Evolutionary conservation across 1,284 basidiomycete species (phyloP).

Genomic region (Phylloboletellus chloephorus): DNA sequence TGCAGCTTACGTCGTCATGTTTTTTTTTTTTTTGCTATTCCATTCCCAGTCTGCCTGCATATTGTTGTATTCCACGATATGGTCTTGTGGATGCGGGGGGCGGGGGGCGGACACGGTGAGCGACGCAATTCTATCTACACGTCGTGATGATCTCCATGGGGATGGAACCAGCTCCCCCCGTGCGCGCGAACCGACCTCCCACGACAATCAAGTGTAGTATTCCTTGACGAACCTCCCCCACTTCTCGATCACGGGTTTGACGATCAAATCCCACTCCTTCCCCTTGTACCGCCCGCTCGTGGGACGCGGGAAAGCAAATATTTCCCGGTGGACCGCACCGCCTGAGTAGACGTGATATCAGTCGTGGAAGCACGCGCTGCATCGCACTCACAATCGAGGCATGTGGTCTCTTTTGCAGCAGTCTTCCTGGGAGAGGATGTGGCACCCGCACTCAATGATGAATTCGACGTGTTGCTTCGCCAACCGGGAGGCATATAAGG

Average conservation of each 20-base stretch:
- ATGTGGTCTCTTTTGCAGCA: constrained; percentile 17
- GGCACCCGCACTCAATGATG: neutral
- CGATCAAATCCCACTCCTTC: constrained; percentile 67
- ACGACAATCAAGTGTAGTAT: constrained; percentile 22
- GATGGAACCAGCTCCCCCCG: neutral
- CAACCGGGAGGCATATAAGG: constrained; percentile 54
- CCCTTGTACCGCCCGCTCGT: constrained; percentile 47
- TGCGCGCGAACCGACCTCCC: neutral
- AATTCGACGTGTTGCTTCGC: constrained; percentile 24
- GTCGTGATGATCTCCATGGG: too few relatives aligned
- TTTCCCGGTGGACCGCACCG: constrained; percentile 61
- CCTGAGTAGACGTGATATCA: constrained; percentile 35
- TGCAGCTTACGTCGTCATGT: neutral
- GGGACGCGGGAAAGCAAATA: constrained; percentile 62
- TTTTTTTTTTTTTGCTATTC: neutral
- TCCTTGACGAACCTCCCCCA: constrained; percentile 58
- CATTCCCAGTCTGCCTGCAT: neutral
- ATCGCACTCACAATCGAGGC: constrained; percentile 33
- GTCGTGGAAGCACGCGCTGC: neutral
- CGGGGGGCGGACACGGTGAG: too few relatives aligned
- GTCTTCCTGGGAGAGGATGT: constrained; percentile 11
- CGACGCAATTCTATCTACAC: too few relatives aligned
- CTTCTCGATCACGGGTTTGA: constrained; percentile 67
- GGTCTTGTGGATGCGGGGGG: too few relatives aligned
- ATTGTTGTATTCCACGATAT: constrained; percentile 4